Conservation (phyloP, 805 yeast genomes). For the Blastobotrys peoriensis region DNA sequence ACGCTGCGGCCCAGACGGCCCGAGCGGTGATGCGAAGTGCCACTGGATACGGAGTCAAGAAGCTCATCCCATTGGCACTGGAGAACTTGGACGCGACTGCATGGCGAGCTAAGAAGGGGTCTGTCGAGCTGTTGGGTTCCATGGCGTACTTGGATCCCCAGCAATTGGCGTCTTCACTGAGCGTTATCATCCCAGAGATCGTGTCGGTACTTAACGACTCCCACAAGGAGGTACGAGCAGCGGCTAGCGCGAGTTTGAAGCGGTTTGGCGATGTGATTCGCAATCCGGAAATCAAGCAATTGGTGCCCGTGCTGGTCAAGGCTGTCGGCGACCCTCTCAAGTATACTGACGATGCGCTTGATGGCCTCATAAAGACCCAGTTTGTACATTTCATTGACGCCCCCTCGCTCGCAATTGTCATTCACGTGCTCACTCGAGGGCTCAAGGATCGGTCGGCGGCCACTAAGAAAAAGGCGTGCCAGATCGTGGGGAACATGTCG, state of each 20-base stretch:
- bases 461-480: slow-evolving; percentile 90
- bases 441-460: slow-evolving; percentile 91
- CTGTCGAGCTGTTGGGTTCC: slow-evolving; percentile 91
- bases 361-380: slow-evolving; percentile 79
- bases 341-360: slow-evolving; percentile 81
- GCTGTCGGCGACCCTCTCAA: slow-evolving; percentile 97
- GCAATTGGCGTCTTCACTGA: slow-evolving; percentile 82
- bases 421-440: slow-evolving; percentile 93
- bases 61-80: slow-evolving; percentile 85
- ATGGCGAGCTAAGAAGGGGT: slow-evolving; percentile 96
- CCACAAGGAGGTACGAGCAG: slow-evolving; percentile 93
- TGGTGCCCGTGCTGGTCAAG: slow-evolving; percentile 78
- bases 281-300: slow-evolving; percentile 91
- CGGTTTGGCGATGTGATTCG: slow-evolving; percentile 95
- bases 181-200: slow-evolving; percentile 91
- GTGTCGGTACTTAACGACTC: slow-evolving; percentile 92
- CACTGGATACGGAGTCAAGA: slow-evolving; percentile 86
- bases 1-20: slow-evolving; percentile 82
- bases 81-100: slow-evolving; percentile 79
- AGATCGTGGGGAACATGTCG: slow-evolving; percentile 98
- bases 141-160: slow-evolving; percentile 98
- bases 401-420: slow-evolving; percentile 90
- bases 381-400: slow-evolving; percentile 98
- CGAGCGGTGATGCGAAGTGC: slow-evolving; percentile 83
- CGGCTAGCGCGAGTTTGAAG: slow-evolving; percentile 84